phyloP scores from a whole-genome alignment of 768 basidiomycete genomes.

The Agrocybe praecox region DNA sequence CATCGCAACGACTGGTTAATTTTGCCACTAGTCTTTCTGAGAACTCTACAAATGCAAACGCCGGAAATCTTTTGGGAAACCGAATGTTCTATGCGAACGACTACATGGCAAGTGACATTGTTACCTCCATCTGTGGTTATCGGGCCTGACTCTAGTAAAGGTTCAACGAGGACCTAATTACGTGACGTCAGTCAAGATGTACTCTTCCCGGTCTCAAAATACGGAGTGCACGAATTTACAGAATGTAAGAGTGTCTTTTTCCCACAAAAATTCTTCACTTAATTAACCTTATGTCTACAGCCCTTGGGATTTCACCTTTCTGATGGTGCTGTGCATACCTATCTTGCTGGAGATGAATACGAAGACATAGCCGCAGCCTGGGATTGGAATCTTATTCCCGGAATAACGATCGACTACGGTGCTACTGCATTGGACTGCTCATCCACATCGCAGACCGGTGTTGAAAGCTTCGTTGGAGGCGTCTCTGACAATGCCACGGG shows the following conservation, averaged over 20 bases:
- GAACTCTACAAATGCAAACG: slow-evolving; percentile 50
- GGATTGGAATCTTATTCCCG: slow-evolving; percentile 82
- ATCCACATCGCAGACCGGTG: slow-evolving; percentile 43
- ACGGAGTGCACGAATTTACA: slow-evolving; percentile 68
- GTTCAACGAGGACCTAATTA: slow-evolving; percentile 64
- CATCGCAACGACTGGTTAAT: slow-evolving; percentile 38
- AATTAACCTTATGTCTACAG: slow-evolving; percentile 26
- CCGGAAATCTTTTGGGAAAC: slow-evolving; percentile 55
- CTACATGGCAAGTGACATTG: slow-evolving; percentile 54
- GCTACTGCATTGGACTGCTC: slow-evolving; percentile 54
- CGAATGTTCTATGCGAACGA: slow-evolving; percentile 69
- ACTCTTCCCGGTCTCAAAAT: slow-evolving; percentile 57
- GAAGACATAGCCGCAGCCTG: slow-evolving; percentile 72
- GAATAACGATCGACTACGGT: slow-evolving; percentile 66
- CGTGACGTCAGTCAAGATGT: slow-evolving; percentile 66
- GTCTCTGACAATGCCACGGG: slow-evolving; percentile 59
- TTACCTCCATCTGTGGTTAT: neutral
- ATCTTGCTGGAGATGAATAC: slow-evolving; percentile 67
- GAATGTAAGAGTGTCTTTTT: slow-evolving; percentile 57
- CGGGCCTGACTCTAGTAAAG: slow-evolving; percentile 29
- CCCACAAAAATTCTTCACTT: too few species aligned
- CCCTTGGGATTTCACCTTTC: slow-evolving; percentile 71
- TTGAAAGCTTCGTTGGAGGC: slow-evolving; percentile 68
- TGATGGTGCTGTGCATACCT: slow-evolving; percentile 66
- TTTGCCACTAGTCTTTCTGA: slow-evolving; percentile 40